phyloP scores from a whole-genome alignment of 768 basidiomycete species.

The button mushroom (Agaricus bisporus) region DNA sequence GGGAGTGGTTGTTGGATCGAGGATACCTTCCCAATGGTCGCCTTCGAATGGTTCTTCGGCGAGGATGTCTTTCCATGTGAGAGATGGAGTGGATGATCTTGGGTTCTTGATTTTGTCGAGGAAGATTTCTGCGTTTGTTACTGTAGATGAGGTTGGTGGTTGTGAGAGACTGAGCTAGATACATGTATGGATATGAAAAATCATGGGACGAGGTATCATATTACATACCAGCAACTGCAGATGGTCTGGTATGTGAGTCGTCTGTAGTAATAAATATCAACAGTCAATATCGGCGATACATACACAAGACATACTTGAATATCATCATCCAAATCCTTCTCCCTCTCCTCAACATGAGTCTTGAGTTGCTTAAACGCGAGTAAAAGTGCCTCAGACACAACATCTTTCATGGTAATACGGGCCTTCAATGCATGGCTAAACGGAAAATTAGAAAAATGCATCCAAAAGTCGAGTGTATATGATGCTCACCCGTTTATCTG shows the following conservation, averaged over 20 bases:
- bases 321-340: conserved; percentile 58
- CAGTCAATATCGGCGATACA: neutral
- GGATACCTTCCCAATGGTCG: conserved; percentile 77
- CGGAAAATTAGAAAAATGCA: conserved; percentile 10
- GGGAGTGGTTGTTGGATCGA: conserved; percentile 25
- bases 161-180: conserved; percentile 50
- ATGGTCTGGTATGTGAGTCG: conserved; percentile 61
- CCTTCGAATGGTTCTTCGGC: conserved; percentile 82
- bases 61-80: conserved; percentile 79
- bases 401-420: conserved; percentile 58
- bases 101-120: conserved; percentile 44
- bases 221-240: conserved; percentile 61
- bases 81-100: conserved; percentile 26
- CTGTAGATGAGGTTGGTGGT: conserved; percentile 42
- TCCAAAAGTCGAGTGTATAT: conserved; percentile 1
- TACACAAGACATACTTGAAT: conserved; percentile 43
- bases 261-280: conserved; percentile 27
- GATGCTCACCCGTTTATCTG: conserved; percentile 53
- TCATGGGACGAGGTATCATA: neutral
- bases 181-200: neutral
- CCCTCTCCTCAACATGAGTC: conserved; percentile 34
- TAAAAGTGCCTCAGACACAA: conserved; percentile 54
- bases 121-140: conserved; percentile 48
- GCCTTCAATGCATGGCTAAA: conserved; percentile 61
- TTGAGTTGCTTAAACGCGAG: conserved; percentile 48